These are phyloP conservation scores for Boletus rubroflammeus DNA, from an alignment of 768 basidiomycete species.

Conservation along the genomic window DNA sequence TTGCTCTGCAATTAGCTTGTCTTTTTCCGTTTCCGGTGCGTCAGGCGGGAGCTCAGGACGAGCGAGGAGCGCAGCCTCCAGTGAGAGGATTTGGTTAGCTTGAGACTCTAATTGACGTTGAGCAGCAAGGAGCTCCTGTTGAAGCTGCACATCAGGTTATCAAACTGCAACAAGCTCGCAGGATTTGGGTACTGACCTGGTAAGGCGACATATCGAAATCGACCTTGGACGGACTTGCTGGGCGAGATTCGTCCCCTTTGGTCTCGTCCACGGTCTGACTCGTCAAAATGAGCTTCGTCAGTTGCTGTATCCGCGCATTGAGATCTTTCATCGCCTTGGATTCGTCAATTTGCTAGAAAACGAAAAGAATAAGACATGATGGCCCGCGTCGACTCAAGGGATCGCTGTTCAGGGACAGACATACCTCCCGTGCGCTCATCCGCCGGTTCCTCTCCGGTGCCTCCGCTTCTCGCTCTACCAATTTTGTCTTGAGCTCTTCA, in stretches of 20 bases:
- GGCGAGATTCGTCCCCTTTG: slow-evolving; percentile 67
- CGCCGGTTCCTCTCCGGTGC: slow-evolving; percentile 43
- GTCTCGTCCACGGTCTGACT: slow-evolving; percentile 76
- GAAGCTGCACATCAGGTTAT: slow-evolving; percentile 46
- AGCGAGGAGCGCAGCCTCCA: slow-evolving; percentile 72
- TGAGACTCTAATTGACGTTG: slow-evolving; percentile 78
- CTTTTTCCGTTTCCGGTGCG: slow-evolving; percentile 70
- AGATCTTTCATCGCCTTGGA: slow-evolving; percentile 82
- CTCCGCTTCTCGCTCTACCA: slow-evolving; percentile 68
- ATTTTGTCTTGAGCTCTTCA: slow-evolving; percentile 75
- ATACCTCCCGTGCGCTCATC: slow-evolving; percentile 45
- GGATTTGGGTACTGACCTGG: slow-evolving; percentile 45
- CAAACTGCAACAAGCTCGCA: not conserved
- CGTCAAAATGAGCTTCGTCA: slow-evolving; percentile 82
- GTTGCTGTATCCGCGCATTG: slow-evolving; percentile 72
- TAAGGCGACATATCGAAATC: slow-evolving; percentile 90
- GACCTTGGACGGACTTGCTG: slow-evolving; percentile 80
- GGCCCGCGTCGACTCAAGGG: not conserved
- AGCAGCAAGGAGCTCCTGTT: slow-evolving; percentile 82
- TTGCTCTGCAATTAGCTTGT: slow-evolving; percentile 69
- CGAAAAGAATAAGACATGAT: not conserved
- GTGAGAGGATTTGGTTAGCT: slow-evolving; percentile 75
- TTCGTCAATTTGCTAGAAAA: slow-evolving; percentile 72
- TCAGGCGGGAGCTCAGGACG: slow-evolving; percentile 64
- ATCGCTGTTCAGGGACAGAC: not conserved